Conservation (phyloP, 2,329 filamentous ascomycete species). For the Aplosporella prunicola region DNA sequence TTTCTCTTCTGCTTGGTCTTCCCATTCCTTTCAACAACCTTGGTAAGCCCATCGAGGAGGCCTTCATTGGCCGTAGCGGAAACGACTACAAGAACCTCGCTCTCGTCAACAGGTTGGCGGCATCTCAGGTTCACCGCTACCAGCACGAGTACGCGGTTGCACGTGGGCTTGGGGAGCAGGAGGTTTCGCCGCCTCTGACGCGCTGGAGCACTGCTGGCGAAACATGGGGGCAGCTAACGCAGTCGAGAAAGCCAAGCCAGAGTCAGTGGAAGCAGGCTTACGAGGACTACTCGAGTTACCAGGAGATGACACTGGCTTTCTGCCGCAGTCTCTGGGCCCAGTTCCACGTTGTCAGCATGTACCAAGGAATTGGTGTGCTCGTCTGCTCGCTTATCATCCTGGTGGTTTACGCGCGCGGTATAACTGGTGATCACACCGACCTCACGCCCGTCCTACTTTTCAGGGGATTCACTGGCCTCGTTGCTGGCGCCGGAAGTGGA, state of each 20-base stretch:
- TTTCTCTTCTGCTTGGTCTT: constrained; percentile 77
- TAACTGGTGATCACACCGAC: constrained; percentile 44
- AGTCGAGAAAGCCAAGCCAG: constrained; percentile 28
- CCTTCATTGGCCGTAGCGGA: constrained; percentile 64
- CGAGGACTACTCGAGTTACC: constrained; percentile 60
- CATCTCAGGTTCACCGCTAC: constrained; percentile 82
- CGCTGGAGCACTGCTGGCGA: constrained; percentile 54
- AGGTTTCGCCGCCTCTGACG: constrained; percentile 45
- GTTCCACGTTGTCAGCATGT: constrained; percentile 82
- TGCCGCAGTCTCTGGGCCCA: constrained; percentile 85
- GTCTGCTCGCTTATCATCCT: constrained; percentile 58
- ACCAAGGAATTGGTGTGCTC: constrained; percentile 65
- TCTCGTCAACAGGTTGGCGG: constrained; percentile 63
- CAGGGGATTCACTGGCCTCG: constrained; percentile 41
- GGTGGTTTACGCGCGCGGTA: constrained; percentile 58
- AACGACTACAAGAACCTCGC: constrained; percentile 69
- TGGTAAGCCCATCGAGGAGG: constrained; percentile 85
- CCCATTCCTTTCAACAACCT: constrained; percentile 96
- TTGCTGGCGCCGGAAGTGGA: constrained; percentile 32
- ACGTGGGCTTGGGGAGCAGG: constrained; percentile 55
- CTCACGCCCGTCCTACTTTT: constrained; percentile 45
- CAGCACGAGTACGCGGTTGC: constrained; percentile 72
- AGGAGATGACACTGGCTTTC: constrained; percentile 64
- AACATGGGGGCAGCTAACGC: constrained; percentile 39
- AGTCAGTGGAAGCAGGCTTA: constrained; percentile 36